These are phyloP conservation scores for Eimeria brunetti DNA, from an alignment of 169 alveolate genomes.

Conservation along the genomic window DNA sequence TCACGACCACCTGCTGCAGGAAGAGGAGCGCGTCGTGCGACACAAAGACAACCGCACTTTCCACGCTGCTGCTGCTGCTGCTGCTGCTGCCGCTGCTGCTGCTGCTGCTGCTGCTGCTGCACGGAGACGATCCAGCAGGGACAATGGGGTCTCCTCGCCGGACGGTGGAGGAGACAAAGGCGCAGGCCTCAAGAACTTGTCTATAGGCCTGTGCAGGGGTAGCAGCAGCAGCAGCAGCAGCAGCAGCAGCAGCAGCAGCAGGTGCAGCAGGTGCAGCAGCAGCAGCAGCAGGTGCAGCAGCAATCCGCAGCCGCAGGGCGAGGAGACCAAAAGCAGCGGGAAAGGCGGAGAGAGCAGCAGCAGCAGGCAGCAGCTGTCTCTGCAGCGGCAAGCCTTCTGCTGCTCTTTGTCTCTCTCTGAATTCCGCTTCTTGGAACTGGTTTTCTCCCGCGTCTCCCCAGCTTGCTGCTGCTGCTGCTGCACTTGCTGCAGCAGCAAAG, in stretches of 20 bases:
- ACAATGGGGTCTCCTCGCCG: conserved; percentile 20
- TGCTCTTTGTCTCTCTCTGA: conserved; percentile 30
- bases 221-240: conserved; percentile 18
- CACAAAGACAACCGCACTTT: conserved; percentile 44
- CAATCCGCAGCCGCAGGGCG: conserved; percentile 17
- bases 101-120: conserved; percentile 55
- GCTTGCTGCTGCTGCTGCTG: conserved; percentile 64
- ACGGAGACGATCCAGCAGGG: conserved; percentile 14
- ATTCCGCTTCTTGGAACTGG: not conserved
- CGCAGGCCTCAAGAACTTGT: conserved; percentile 37
- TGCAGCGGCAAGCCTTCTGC: conserved; percentile 28
- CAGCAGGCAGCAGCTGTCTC: conserved; percentile 54
- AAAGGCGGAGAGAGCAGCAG: conserved; percentile 74
- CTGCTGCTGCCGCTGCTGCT: not conserved
- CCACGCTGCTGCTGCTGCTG: not conserved
- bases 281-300: conserved; percentile 22
- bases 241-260: not conserved
- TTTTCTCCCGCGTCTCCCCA: not conserved
- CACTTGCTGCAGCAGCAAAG: conserved; percentile 59
- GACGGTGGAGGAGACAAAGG: not conserved
- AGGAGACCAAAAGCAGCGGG: conserved; percentile 62
- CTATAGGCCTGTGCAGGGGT: not conserved
- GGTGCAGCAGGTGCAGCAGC: not conserved
- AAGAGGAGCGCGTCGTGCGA: conserved; percentile 25
- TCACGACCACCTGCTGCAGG: conserved; percentile 40